Base-by-base conservation (phyloP, 2,329 filamentous ascomycete species). In the Pseudovirgaria hyperparasitica region DNA sequence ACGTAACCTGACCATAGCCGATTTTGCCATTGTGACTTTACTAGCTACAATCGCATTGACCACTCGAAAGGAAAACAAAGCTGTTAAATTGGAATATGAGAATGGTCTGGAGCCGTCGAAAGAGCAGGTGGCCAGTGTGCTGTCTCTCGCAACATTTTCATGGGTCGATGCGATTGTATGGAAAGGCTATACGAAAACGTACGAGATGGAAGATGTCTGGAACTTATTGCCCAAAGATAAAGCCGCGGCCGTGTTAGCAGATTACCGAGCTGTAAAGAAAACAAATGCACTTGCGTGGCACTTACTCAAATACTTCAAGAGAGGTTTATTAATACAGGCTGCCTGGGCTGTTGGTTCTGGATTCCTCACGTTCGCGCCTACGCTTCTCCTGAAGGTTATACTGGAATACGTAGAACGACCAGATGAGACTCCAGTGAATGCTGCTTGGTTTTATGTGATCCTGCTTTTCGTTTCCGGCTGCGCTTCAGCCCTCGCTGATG, bases 361-460 rank as follows among this genome's bases (percentile, higher is more conserved):
- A 12, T 52, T 90, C 19, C 80, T 96, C 38, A 86, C 82, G 3
- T 98, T 96, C 56, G 75, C 82, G 9, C 90, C 90, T 2, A 98
- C 90, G 3, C 62, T 98, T 25, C 69, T 98, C 12, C 67, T 98
- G 21, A 87, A 86, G 49, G 79, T 79, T 10, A 96, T 98, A 34
- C 64, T 98, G 16, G 76, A 94, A 52, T 94, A 92, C 45, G 79
- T 96, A n/a, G 85, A 98, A 56, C 64, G 79, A 29, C 85, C 86
- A 2, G 65, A 71, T 1, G 61, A 65, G 4, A 78, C 78, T 1
- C 86, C 90, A 0, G 58, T 68, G 26, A 96, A 90, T 48, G 85
- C 93, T 11, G 76, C 92, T 13, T 98, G 90, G 90, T 73, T 98
- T 26, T 93, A 87, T 43, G 90, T 96, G 24, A 84, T 92, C 24